Base-by-base conservation (phyloP, 139 green algal genomes). In the Coccomyxa sp. region DNA sequence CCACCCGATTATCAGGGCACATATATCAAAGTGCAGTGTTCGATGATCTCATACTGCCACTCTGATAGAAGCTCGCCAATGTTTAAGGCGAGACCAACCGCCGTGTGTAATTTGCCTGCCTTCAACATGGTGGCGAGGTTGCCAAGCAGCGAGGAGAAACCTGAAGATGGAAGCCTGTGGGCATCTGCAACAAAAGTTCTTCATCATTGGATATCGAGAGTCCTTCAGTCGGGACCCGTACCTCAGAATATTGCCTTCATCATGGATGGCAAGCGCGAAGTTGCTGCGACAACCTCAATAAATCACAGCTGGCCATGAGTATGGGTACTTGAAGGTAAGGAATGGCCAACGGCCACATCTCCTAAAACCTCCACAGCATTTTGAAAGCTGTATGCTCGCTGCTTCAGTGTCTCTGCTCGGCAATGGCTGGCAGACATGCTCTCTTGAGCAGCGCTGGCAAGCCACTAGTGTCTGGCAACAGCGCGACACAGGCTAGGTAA, bases 231-330 rank as follows among this genome's bases (percentile, higher is more conserved):
- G 1, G 83, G 86, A 6, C 55, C 69, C 33, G 70, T 93, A 7
- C 95, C 95, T 0, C 41, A 71, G 58, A 95, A 99, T 75, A 78
- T 98, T 0, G 93, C 90, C 0, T 94, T 99, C 85, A 94, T 99
- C 44, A 98, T 99, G 95, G 95, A 99, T 81, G 95, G 95, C 71
- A 99, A 98, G 88, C 75, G 95, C 37, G 87, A 94, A 7, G 97
- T 90, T 76, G 95, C 94, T 31, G 82, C 89, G n/a, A n/a, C 44
- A 35, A 68, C 22, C 70, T 77, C 7, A 44, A 80, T 70, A 73
- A 93, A 73, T 74, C 8, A 70, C 92, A 97, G 55, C 82, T 29
- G 76, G 76, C 7, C 76, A 80, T 55, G 31, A 54, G 31, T 68
- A 55, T 34, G 77, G 77, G 8, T 77, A 72, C 29, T 39, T 39